Evolutionary conservation across 768 basidiomycete species (phyloP).

Genomic region (Infundibulicybe gibba): DNA sequence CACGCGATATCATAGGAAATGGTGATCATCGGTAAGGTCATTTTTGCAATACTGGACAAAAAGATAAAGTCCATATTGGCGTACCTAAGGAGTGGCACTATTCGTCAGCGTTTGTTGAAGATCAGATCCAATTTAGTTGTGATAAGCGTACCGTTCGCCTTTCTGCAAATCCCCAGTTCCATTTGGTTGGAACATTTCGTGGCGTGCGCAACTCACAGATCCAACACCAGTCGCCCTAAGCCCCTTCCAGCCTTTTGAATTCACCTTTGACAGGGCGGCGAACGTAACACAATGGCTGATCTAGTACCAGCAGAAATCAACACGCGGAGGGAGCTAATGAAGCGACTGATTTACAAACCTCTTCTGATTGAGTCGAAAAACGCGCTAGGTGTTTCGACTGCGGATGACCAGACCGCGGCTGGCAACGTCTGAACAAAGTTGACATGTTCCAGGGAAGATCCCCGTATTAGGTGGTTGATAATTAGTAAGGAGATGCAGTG

Average conservation of each 20-base stretch:
- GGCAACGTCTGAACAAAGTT: too few species aligned
- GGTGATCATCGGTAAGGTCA: too few species aligned
- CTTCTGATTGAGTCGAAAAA: slow-evolving; percentile 3
- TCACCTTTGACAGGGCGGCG: slow-evolving; percentile 14
- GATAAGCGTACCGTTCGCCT: slow-evolving; percentile 22
- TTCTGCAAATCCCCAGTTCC: slow-evolving; percentile 26
- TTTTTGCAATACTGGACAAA: slow-evolving; percentile 1
- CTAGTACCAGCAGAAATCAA: slow-evolving; percentile 1
- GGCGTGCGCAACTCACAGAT: slow-evolving; percentile 14
- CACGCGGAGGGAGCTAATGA: too few species aligned
- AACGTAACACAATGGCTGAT: slow-evolving; percentile 20
- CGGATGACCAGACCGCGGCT: too few species aligned
- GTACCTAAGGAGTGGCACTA: slow-evolving; percentile 8
- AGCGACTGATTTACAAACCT: too few species aligned
- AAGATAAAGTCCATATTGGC: slow-evolving; percentile 18
- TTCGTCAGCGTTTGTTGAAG: background rate
- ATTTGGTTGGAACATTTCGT: slow-evolving; percentile 14
- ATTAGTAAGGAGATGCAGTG: too few species aligned
- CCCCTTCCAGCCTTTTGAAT: slow-evolving; percentile 13
- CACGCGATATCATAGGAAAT: background rate
- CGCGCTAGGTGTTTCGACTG: slow-evolving; percentile 7
- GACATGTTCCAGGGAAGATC: too few species aligned
- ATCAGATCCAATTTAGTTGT: background rate
- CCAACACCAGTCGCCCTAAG: slow-evolving; percentile 18
- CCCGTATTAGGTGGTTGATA: too few species aligned